Conservation (phyloP, 1,284 basidiomycete species). For the Moesziomyces antarcticus region DNA sequence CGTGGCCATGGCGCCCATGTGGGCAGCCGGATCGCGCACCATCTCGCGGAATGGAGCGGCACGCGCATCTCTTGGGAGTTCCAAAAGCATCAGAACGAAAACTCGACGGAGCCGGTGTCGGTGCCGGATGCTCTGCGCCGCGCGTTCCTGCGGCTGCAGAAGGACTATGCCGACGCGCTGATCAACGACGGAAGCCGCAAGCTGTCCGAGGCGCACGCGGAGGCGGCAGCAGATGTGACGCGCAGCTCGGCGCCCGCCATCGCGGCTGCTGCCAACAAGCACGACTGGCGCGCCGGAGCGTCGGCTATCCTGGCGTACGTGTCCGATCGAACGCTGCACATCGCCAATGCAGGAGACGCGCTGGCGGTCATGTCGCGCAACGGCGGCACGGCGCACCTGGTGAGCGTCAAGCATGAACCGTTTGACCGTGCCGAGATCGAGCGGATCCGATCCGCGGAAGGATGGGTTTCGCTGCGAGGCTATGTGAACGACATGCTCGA, state of each 20-base stretch:
- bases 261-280: slow-evolving; percentile 50
- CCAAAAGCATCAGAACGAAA: slow-evolving; percentile 38
- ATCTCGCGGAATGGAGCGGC: slow-evolving; percentile 58
- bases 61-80: slow-evolving; percentile 57
- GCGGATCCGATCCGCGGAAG: slow-evolving; percentile 89
- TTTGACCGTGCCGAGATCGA: slow-evolving; percentile 86
- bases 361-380: slow-evolving; percentile 86
- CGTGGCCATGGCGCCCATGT: slow-evolving; percentile 70
- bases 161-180: slow-evolving; percentile 62
- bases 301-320: slow-evolving; percentile 90
- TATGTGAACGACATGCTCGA: slow-evolving; percentile 92
- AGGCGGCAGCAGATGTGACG: slow-evolving; percentile 32
- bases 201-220: slow-evolving; percentile 46
- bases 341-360: slow-evolving; percentile 90
- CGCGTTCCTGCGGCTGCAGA: slow-evolving; percentile 63
- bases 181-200: slow-evolving; percentile 58
- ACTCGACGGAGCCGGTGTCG: slow-evolving; percentile 30
- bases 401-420: slow-evolving; percentile 89
- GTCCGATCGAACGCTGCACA: slow-evolving; percentile 81
- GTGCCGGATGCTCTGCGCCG: slow-evolving; percentile 61
- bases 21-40: slow-evolving; percentile 73
- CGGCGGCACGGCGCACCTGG: slow-evolving; percentile 79
- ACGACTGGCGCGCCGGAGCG: slow-evolving; percentile 70
- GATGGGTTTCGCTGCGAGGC: slow-evolving; percentile 95
- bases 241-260: slow-evolving; percentile 47